phyloP scores from a whole-genome alignment of 805 yeast species.

The Candida hungchunana region DNA sequence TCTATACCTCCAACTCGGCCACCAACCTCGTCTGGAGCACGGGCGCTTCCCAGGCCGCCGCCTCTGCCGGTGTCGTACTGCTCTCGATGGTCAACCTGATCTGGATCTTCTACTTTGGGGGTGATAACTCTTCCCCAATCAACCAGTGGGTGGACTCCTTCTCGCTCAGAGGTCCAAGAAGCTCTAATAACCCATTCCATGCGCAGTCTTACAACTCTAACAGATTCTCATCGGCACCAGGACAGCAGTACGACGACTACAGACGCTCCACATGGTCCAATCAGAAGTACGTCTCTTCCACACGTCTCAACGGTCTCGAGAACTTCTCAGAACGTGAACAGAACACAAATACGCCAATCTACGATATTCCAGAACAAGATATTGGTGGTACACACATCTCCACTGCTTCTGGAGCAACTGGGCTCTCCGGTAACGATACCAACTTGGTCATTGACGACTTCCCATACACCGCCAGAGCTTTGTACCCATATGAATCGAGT shows the following conservation, averaged over 20 bases:
- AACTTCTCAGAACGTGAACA: constrained; percentile 33
- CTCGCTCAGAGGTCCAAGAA: constrained; percentile 49
- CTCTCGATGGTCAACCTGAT: constrained; percentile 75
- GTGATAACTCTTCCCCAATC: constrained; percentile 83
- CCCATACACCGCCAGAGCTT: constrained; percentile 81
- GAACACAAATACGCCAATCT: constrained; percentile 17
- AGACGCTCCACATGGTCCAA: constrained; percentile 21
- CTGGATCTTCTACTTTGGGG: constrained; percentile 89
- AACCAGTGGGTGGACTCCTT: constrained; percentile 83
- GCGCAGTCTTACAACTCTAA: constrained; percentile 6
- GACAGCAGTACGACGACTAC: constrained; percentile 9
- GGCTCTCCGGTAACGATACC: constrained; percentile 12
- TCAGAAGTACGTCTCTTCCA: constrained; percentile 40
- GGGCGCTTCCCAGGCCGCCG: constrained; percentile 68
- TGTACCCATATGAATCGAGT: constrained; percentile 83
- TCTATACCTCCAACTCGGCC: constrained; percentile 81
- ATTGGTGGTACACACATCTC: constrained; percentile 21
- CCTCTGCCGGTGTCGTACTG: constrained; percentile 88
- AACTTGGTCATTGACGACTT: constrained; percentile 42
- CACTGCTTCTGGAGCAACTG: constrained; percentile 15
- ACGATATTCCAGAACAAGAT: constrained; percentile 15
- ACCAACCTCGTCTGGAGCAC: constrained; percentile 71
- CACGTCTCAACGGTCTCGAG: constrained; percentile 59
- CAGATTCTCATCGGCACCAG: constrained; percentile 11
- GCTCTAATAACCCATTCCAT: constrained; percentile 27